Evolutionary conservation across 352 stramenopile species (phyloP), one percentile per base, ranked within the genome.

Genomic region (Phytophthora litchii): DNA sequence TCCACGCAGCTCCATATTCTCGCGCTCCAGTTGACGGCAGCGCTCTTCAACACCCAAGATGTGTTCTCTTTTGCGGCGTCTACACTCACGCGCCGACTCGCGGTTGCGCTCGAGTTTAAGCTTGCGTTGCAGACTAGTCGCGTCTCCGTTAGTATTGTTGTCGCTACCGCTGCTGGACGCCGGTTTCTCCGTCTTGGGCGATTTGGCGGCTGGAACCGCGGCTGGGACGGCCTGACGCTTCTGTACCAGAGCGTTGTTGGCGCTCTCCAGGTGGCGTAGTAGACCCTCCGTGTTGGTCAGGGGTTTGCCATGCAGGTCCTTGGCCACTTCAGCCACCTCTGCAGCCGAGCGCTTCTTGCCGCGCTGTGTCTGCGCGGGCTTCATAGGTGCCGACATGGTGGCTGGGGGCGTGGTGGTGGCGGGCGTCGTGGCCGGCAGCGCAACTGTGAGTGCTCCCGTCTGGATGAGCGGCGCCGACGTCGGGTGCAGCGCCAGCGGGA

Each of bases 41-140:
- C 83, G 84, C 60, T 92, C 84, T 57, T 95, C 84, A 2, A 92
- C 79, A 14, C 78, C 77, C 9, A 90, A 46, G 17, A 95, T 92
- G 64, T 95, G 86, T 55, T 95, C 82, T 37, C 81, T 75, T 71
- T 98, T 98, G 50, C 90, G 86, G 25, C 90, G 72, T 44, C 92
- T 78, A 54, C 90, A 97, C 78, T 98, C 91, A 20, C 92, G 79
- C 19, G 90, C 92, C 20, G 82, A 96, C 59, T 97, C 79, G 20
- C 90, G 86, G 76, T 98, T 98, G 53, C 94, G 91, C 70, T 97
- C 91, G 11, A 97, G 77, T 64, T 96, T 92, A 49, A 90, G 76
- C 57, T 89, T 91, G 54, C 83, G 81, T 61, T 90, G 79, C 16
- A 86, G 60, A 45, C 70, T 86, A 20, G 62, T 76, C 47, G 66